Conservation (phyloP, 2,329 filamentous ascomycete genomes). For the Clathrospora elynae region DNA sequence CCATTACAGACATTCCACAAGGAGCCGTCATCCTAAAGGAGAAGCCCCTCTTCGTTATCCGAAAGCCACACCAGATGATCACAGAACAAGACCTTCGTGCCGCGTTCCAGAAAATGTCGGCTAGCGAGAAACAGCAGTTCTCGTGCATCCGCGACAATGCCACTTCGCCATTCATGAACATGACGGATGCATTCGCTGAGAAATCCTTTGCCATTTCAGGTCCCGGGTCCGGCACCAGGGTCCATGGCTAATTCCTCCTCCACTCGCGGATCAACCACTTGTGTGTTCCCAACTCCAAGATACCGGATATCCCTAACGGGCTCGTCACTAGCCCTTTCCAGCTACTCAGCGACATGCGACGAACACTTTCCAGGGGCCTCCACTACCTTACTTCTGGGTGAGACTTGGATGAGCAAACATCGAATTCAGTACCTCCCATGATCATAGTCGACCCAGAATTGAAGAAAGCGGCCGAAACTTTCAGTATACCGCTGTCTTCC, state of each 20-base stretch:
- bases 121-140: background rate
- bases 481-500: background rate
- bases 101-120: slow-evolving; percentile 7
- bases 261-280: slow-evolving; percentile 13
- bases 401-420: background rate
- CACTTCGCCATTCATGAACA: no score
- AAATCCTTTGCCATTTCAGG: background rate
- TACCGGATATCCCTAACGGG: slow-evolving; percentile 4
- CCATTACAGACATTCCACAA: slow-evolving; percentile 8
- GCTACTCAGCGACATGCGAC: slow-evolving; percentile 13
- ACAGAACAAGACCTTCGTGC: slow-evolving; percentile 4
- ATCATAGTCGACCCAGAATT: background rate
- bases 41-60: slow-evolving; percentile 14
- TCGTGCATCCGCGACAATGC: no score
- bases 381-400: background rate
- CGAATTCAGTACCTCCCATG: background rate
- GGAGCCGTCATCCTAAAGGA: slow-evolving; percentile 9
- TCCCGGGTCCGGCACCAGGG: background rate
- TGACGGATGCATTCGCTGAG: no score
- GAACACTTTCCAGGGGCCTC: slow-evolving; percentile 3
- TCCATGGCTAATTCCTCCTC: slow-evolving; percentile 8
- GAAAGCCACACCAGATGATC: slow-evolving; percentile 7
- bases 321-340: slow-evolving; percentile 1
- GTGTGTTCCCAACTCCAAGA: slow-evolving; percentile 12
- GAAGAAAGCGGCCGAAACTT: background rate